A percentile compares a stretch with the other conserved stretches of the same genome.
Evolutionary conservation across 768 basidiomycete genomes (phyloP).

Genomic region (Boletus speciosus): DNA sequence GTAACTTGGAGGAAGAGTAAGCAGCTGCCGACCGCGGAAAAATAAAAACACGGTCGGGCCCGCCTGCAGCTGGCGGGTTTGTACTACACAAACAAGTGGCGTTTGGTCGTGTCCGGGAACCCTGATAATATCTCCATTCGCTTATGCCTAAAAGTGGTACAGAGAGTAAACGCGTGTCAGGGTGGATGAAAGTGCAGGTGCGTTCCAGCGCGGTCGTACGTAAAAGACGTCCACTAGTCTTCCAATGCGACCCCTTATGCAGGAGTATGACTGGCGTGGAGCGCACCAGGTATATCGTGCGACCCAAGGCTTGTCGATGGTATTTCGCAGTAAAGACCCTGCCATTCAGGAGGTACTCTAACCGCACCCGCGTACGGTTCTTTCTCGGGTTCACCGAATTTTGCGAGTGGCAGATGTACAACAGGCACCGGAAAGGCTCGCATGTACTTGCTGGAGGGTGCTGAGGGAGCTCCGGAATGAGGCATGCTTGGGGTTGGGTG

Average conservation of each 20-base stretch:
- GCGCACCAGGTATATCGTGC: not conserved
- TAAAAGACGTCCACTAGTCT: slow-evolving; percentile 41
- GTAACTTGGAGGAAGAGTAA: too few species aligned
- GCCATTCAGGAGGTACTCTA: slow-evolving; percentile 28
- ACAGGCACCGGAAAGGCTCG: not conserved
- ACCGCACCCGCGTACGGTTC: not conserved
- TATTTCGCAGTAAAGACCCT: slow-evolving; percentile 37
- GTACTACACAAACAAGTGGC: not conserved
- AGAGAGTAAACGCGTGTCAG: not conserved
- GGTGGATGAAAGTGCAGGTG: not conserved
- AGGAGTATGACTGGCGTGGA: not conserved
- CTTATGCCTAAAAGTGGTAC: not conserved
- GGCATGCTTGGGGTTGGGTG: not conserved
- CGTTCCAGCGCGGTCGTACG: slow-evolving; percentile 22
- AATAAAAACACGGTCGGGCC: not conserved
- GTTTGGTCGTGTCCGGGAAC: too few species aligned
- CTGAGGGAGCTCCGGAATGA: not conserved
- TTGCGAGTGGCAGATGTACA: not conserved
- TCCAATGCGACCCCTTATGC: slow-evolving; percentile 27
- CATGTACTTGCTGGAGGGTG: not conserved
- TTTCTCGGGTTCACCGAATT: not conserved
- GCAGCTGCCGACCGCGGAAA: too few species aligned
- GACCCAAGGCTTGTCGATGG: slow-evolving; percentile 6
- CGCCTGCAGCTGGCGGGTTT: too few species aligned
- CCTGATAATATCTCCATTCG: not conserved